A percentile compares a stretch with the other conserved stretches of the same genome.
phyloP scores from a whole-genome alignment of 805 yeast species.

The Blastobotrys parvus region DNA sequence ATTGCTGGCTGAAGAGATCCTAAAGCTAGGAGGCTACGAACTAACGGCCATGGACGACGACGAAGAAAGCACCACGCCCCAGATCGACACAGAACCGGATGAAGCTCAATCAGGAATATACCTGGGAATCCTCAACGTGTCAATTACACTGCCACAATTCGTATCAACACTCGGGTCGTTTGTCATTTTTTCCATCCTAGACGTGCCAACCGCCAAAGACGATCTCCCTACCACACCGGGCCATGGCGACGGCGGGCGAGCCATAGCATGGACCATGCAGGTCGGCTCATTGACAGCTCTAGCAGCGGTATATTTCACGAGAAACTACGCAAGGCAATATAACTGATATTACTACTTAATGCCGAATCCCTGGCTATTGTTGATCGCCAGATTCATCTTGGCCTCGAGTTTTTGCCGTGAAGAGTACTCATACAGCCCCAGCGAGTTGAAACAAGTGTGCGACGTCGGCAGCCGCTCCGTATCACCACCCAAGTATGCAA shows the following conservation, averaged over 20 bases:
- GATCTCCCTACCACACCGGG: constrained; percentile 10
- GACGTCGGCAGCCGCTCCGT: constrained; percentile 64
- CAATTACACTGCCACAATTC: constrained; percentile 33
- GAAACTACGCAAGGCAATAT: neutral
- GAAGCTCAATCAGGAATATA: constrained; percentile 27
- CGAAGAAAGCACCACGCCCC: neutral
- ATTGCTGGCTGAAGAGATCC: constrained; percentile 41
- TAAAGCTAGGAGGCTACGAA: constrained; percentile 7
- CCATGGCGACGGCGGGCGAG: constrained; percentile 27
- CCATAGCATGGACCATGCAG: constrained; percentile 31
- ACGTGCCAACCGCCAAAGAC: constrained; percentile 16
- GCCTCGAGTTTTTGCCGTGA: constrained; percentile 42
- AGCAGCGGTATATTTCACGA: constrained; percentile 24
- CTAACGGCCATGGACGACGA: constrained; percentile 1
- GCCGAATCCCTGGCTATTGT: constrained; percentile 84
- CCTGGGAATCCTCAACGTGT: constrained; percentile 33
- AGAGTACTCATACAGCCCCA: constrained; percentile 63
- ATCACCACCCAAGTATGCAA: constrained; percentile 46
- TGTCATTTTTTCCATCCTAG: constrained; percentile 24
- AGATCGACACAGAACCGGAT: constrained; percentile 15
- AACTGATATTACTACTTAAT: constrained; percentile 35
- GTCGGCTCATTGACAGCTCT: constrained; percentile 30
- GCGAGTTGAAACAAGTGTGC: constrained; percentile 91
- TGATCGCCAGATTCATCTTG: constrained; percentile 62
- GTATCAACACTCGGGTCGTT: constrained; percentile 32